Evolutionary conservation across 2,329 filamentous ascomycete species (phyloP).

Genomic region (Trichoderma atrobrunneum): DNA sequence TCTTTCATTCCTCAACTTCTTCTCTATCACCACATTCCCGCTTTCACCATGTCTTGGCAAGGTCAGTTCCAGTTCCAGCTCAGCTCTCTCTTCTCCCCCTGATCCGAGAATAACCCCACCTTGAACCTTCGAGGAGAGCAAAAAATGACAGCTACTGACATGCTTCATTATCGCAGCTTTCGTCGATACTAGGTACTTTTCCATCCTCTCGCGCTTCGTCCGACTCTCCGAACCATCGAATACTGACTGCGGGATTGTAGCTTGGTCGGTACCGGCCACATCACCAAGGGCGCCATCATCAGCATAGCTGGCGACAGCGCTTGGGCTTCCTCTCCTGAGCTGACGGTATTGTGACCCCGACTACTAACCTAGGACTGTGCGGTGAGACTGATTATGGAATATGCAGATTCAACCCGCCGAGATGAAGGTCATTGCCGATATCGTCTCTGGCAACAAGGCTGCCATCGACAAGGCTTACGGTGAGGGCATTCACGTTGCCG

Average conservation of each 20-base stretch:
- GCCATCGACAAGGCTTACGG: conserved; percentile 64
- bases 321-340: conserved; percentile 70
- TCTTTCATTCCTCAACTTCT: conserved; percentile 7
- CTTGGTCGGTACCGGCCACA: conserved; percentile 73
- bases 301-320: conserved; percentile 74
- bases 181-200: conserved; percentile 48
- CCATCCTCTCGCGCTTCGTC: background rate
- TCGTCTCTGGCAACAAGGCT: conserved; percentile 44
- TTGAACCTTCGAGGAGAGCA: conserved; percentile 5
- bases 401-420: conserved; percentile 47
- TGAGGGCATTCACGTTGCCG: conserved; percentile 72
- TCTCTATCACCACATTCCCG: conserved; percentile 1
- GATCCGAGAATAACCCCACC: conserved; percentile 29
- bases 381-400: background rate
- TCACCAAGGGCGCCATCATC: conserved; percentile 84
- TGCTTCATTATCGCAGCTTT: conserved; percentile 39
- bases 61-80: conserved; percentile 42
- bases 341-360: conserved; percentile 58
- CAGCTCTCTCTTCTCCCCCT: conserved; percentile 21
- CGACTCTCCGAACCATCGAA: conserved; percentile 8
- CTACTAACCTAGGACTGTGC: too few species aligned
- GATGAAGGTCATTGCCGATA: conserved; percentile 56
- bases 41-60: conserved; percentile 69
- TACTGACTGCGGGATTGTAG: conserved; percentile 44
- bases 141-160: conserved; percentile 9